These are phyloP conservation scores for Scopulariopsis brevicaulis DNA, from an alignment of 2,329 filamentous ascomycete species.

Conservation along the genomic window DNA sequence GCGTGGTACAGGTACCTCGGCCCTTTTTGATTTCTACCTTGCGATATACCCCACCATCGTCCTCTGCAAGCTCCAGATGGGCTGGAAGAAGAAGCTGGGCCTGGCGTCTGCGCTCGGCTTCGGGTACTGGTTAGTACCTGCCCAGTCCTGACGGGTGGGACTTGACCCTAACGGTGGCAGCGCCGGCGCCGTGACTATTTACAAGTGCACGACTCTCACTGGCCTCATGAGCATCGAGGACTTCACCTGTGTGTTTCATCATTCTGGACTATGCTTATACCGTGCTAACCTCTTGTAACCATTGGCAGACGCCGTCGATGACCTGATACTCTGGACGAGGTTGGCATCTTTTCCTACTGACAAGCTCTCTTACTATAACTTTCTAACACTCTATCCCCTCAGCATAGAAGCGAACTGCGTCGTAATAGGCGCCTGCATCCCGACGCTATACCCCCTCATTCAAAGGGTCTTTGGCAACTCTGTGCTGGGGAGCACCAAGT, in stretches of 20 bases:
- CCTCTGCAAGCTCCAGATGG: slow-evolving; percentile 23
- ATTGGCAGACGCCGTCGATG: neutral
- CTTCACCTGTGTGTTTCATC: neutral
- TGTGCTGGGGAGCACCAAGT: neutral
- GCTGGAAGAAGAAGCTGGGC: slow-evolving; percentile 26
- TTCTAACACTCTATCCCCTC: neutral
- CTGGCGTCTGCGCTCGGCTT: slow-evolving; percentile 24
- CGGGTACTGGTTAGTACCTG: slow-evolving; percentile 20
- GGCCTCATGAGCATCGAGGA: slow-evolving; percentile 12
- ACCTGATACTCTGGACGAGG: slow-evolving; percentile 1
- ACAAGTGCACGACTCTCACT: slow-evolving; percentile 22
- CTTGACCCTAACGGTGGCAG: slow-evolving; percentile 5
- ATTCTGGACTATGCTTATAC: neutral
- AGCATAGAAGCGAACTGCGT: slow-evolving; percentile 4
- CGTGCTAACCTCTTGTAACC: neutral
- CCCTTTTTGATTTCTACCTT: slow-evolving; percentile 27
- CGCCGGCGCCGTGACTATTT: slow-evolving; percentile 15
- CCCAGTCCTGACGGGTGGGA: neutral
- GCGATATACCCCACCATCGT: slow-evolving; percentile 27
- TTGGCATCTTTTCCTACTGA: neutral
- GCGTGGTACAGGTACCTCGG: slow-evolving; percentile 11
- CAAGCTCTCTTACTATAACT: neutral
- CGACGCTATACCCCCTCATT: slow-evolving; percentile 2
- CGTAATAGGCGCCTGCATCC: slow-evolving; percentile 4
- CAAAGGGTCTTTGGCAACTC: neutral